Base-by-base conservation (phyloP, 176 grass and related monocot genomes). In the Alloteropsis semialata region DNA sequence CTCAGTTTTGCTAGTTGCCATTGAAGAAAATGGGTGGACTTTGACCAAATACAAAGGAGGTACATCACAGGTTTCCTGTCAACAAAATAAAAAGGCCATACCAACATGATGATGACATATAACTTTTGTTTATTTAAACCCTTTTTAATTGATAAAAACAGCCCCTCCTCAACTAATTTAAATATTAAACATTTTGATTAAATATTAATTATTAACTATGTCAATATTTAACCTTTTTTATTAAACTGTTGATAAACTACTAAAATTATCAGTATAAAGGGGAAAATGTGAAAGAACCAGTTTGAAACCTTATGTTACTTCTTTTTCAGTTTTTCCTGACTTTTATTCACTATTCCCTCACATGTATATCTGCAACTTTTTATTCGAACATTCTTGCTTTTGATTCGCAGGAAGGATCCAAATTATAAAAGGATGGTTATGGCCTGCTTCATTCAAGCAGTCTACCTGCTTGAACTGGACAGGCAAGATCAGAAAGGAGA, bases 401-500 rank as follows among this genome's bases (percentile, higher is more conserved):
- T 90, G 44, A 74, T 83, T 84, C 88, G 48, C 95, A 97, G 95
- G 95, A 97, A 89, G 63, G 90, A 97, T 69, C 92, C 92, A 70
- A 91, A 91, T 87, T 93, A 97, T 81, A 90, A 86, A 78, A 90
- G 95, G 69, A 97, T 89, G 87, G 92, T 92, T 36, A 92, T 97
- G 78, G 95, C 95, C 48, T 93, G 95, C 86, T 97, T 97, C 81
- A 92, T 97, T 82, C 95, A 97, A 61, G 88, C 90, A 22, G 92
- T 91, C 0, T 97, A 97, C 81, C 86, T 97, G 59, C 88, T 94
- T 33, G 95, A 97, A 81, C 82, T 97, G 37, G 95, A 97, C 84
- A 88, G 92, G 65, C 92, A 97, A 82, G 95, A 91, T 41, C 69
- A 89, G 82, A 86, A 86, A 87, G 82, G 82, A 6, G 74, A 92